A percentile compares a stretch with the other conserved stretches of the same genome.
phyloP scores from a whole-genome alignment of 768 basidiomycete genomes.

The Lactarius hatsudake region DNA sequence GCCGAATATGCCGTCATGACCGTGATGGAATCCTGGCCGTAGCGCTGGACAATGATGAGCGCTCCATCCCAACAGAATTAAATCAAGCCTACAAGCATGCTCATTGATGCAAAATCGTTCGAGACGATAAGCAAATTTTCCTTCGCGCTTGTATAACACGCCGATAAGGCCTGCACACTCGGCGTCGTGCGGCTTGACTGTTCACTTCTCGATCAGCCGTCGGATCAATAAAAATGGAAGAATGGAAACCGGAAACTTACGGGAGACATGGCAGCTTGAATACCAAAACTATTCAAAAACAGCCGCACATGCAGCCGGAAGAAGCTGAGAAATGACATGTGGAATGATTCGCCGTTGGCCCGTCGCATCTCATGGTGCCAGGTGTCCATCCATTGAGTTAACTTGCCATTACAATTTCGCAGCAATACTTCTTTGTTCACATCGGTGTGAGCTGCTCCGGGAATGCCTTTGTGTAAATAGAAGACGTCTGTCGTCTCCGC shows the following conservation, averaged over 20 bases:
- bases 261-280: slow-evolving; percentile 58
- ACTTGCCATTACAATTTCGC: slow-evolving; percentile 65
- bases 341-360: slow-evolving; percentile 73
- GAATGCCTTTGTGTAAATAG: slow-evolving; percentile 49
- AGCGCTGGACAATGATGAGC: slow-evolving; percentile 50
- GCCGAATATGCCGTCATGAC: slow-evolving; percentile 87
- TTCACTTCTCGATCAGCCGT: slow-evolving; percentile 9
- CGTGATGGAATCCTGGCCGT: slow-evolving; percentile 80
- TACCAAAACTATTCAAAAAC: slow-evolving; percentile 82
- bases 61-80: neutral
- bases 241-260: slow-evolving; percentile 38
- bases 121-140: slow-evolving; percentile 69
- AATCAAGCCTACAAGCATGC: slow-evolving; percentile 58
- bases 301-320: slow-evolving; percentile 77
- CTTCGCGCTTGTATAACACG: slow-evolving; percentile 73
- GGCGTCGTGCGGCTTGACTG: slow-evolving; percentile 58
- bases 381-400: slow-evolving; percentile 66
- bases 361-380: slow-evolving; percentile 75
- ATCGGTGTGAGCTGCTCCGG: slow-evolving; percentile 50
- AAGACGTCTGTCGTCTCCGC: slow-evolving; percentile 80
- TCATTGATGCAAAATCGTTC: slow-evolving; percentile 68
- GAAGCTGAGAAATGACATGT: slow-evolving; percentile 68
- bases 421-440: slow-evolving; percentile 73
- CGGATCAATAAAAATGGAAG: slow-evolving; percentile 4
- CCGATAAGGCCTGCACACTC: slow-evolving; percentile 63